A percentile compares a stretch with the other conserved stretches of the same genome.
Evolutionary conservation across 495 filamentous ascomycete species (phyloP).

Genomic region (Articulospora tetracladia): DNA sequence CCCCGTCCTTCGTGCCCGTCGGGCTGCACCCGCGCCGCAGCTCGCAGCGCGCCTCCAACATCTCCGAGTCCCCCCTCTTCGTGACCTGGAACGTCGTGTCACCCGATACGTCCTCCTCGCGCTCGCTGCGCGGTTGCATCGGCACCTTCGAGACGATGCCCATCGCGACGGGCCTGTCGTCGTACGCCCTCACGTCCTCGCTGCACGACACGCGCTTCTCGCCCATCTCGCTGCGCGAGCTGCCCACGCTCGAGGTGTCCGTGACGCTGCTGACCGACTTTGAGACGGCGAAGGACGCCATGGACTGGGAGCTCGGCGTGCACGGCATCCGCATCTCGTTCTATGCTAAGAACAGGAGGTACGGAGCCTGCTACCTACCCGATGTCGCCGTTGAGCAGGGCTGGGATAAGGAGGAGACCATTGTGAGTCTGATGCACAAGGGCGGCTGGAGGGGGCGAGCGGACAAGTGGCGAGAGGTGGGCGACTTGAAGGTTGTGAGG

Average conservation of each 20-base stretch:
- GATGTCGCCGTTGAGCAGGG: slow-evolving; percentile 90
- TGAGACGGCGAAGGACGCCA: slow-evolving; percentile 62
- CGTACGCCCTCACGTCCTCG: slow-evolving; percentile 85
- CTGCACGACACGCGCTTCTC: slow-evolving; percentile 83
- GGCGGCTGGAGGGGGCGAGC: slow-evolving; percentile 71
- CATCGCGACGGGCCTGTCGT: slow-evolving; percentile 65
- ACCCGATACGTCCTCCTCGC: slow-evolving; percentile 44
- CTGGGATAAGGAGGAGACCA: slow-evolving; percentile 91
- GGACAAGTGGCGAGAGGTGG: slow-evolving; percentile 70
- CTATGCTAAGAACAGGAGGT: slow-evolving; percentile 59
- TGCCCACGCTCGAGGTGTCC: slow-evolving; percentile 64
- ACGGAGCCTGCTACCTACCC: slow-evolving; percentile 85
- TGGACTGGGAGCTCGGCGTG: slow-evolving; percentile 82
- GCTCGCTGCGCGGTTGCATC: slow-evolving; percentile 86
- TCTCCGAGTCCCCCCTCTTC: slow-evolving; percentile 66
- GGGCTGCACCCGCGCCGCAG: slow-evolving; percentile 24
- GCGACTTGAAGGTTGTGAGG: slow-evolving; percentile 64
- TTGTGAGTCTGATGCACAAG: slow-evolving; percentile 89
- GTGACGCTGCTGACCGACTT: slow-evolving; percentile 76
- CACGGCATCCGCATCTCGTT: slow-evolving; percentile 84
- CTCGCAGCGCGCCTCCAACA: slow-evolving; percentile 24
- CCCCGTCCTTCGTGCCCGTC: slow-evolving; percentile 19
- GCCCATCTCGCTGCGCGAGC: slow-evolving; percentile 64
- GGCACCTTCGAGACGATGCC: slow-evolving; percentile 86
- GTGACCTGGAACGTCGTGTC: slow-evolving; percentile 89